Evolutionary conservation across 495 filamentous ascomycete genomes (phyloP).

Genomic region (Hypoxylon perforatum): DNA sequence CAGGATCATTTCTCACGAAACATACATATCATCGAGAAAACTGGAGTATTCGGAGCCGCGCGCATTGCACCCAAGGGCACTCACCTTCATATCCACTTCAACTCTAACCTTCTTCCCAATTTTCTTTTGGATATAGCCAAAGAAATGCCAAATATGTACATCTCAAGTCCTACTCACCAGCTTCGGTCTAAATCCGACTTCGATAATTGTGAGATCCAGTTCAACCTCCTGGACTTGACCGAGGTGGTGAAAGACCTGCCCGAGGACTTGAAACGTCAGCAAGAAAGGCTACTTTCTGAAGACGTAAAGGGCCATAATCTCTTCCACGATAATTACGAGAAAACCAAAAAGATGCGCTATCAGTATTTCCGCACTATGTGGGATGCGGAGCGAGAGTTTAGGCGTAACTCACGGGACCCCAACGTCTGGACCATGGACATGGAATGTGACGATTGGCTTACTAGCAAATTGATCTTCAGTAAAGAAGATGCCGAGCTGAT

Average conservation of each 20-base stretch:
- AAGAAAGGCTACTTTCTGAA: constrained; percentile 26
- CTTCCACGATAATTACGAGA: constrained; percentile 37
- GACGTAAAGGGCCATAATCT: constrained; percentile 24
- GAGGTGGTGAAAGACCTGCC: constrained; percentile 23
- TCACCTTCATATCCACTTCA: constrained; percentile 68
- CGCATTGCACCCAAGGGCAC: constrained; percentile 63
- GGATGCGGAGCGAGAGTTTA: constrained; percentile 24
- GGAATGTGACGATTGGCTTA: constrained; percentile 55
- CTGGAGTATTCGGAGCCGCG: constrained; percentile 54
- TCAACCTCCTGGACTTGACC: constrained; percentile 54
- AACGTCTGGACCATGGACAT: constrained; percentile 30
- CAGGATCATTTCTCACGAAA: constrained; percentile 62
- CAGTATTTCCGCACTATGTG: constrained; percentile 48
- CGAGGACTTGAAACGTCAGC: constrained; percentile 3
- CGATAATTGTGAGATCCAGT: constrained; percentile 59
- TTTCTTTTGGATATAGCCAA: constrained; percentile 63
- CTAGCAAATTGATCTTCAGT: constrained; percentile 61
- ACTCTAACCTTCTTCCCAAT: constrained; percentile 61
- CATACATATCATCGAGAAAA: constrained; percentile 57
- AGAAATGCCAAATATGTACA: constrained; percentile 63
- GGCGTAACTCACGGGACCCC: constrained; percentile 13
- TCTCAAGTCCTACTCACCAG: constrained; percentile 56
- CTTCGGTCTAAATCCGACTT: constrained; percentile 46
- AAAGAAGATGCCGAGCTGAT: constrained; percentile 56
- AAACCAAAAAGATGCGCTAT: constrained; percentile 51